Conservation (phyloP, 2,329 filamentous ascomycete genomes). For the Paecilomyces sp. region DNA sequence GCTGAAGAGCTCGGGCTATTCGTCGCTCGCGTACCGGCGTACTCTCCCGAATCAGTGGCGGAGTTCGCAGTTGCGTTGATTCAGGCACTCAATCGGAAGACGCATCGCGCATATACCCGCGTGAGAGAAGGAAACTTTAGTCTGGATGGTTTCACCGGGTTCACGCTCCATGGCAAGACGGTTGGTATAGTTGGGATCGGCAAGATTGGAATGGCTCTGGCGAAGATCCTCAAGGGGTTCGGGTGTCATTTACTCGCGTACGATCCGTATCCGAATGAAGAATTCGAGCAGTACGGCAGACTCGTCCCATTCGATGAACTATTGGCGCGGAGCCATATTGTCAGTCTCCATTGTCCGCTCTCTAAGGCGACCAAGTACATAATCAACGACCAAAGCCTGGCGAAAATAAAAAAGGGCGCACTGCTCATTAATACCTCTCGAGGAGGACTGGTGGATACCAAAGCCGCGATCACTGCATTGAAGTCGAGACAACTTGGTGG, state of each 20-base stretch:
- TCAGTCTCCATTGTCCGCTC: constrained; percentile 62
- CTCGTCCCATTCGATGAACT: constrained; percentile 51
- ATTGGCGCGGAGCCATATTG: constrained; percentile 51
- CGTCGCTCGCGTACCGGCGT: constrained; percentile 61
- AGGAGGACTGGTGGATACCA: constrained; percentile 56
- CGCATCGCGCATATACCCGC: constrained; percentile 61
- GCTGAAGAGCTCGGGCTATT: constrained; percentile 51
- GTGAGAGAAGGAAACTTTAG: constrained; percentile 63
- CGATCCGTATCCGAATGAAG: constrained; percentile 49
- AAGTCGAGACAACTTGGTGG: constrained; percentile 56
- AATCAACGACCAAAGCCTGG: constrained; percentile 49
- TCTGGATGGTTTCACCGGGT: constrained; percentile 53
- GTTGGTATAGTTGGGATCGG: constrained; percentile 61
- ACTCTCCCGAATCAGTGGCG: constrained; percentile 62
- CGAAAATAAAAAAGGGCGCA: constrained; percentile 51
- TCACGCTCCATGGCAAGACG: constrained; percentile 56
- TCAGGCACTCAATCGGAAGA: constrained; percentile 61
- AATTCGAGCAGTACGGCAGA: constrained; percentile 43
- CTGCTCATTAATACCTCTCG: constrained; percentile 63
- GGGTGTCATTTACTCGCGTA: constrained; percentile 56
- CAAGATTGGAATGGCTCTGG: constrained; percentile 56
- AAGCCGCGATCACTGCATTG: constrained; percentile 53
- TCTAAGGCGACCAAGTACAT: constrained; percentile 54
- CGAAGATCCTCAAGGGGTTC: constrained; percentile 57
- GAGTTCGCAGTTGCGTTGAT: constrained; percentile 63